These are phyloP conservation scores for Tubosaeta brunneosetosa DNA, from an alignment of 768 basidiomycete species.

Conservation along the genomic window DNA sequence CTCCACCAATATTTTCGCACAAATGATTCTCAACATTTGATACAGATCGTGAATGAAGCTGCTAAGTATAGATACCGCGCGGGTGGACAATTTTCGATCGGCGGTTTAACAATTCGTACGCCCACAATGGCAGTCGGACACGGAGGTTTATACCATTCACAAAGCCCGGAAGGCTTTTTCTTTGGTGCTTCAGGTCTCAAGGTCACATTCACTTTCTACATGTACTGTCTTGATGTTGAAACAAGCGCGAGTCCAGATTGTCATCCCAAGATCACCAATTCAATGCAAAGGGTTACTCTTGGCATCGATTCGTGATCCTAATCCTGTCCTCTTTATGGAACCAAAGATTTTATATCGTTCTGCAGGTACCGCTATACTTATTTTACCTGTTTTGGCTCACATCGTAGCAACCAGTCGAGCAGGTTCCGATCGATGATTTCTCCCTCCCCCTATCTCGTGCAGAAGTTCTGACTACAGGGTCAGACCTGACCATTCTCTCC, in stretches of 20 bases:
- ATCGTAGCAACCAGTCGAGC: slow-evolving; percentile 55
- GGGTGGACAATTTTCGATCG: slow-evolving; percentile 78
- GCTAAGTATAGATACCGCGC: slow-evolving; percentile 91
- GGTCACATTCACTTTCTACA: slow-evolving; percentile 34
- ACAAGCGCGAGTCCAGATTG: slow-evolving; percentile 38
- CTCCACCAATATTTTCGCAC: background rate
- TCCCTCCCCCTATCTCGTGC: slow-evolving; percentile 78
- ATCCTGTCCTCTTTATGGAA: slow-evolving; percentile 94
- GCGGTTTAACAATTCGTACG: slow-evolving; percentile 74
- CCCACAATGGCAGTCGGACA: slow-evolving; percentile 93
- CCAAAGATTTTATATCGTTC: slow-evolving; percentile 92
- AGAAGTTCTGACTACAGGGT: slow-evolving; percentile 67
- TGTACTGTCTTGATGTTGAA: background rate
- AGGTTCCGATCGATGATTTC: slow-evolving; percentile 88
- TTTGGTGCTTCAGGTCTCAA: slow-evolving; percentile 88
- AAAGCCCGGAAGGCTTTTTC: slow-evolving; percentile 94
- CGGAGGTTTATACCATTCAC: slow-evolving; percentile 90
- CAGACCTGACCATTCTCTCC: slow-evolving; percentile 83
- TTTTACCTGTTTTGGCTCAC: slow-evolving; percentile 4
- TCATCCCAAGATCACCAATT: slow-evolving; percentile 91
- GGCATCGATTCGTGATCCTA: slow-evolving; percentile 84
- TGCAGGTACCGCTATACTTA: slow-evolving; percentile 43
- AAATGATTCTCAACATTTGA: background rate
- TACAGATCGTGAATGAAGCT: slow-evolving; percentile 87
- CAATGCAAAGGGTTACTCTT: slow-evolving; percentile 94